Conservation (phyloP, 2,329 filamentous ascomycete genomes). For the Helminthosporium solani region DNA sequence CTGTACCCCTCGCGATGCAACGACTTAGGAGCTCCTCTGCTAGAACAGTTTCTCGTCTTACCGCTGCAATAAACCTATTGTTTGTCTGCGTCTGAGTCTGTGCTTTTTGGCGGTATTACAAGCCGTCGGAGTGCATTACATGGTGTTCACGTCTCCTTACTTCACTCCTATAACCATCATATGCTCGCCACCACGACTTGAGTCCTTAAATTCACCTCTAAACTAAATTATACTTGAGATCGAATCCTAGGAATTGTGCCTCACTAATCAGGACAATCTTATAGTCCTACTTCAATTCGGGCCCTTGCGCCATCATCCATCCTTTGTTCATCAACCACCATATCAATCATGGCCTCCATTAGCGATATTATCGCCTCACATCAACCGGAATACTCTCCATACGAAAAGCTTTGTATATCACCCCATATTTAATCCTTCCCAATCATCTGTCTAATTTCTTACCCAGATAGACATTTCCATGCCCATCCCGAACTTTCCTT, state of each 20-base stretch:
- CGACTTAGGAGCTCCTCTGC: not conserved
- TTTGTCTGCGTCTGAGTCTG: too few species aligned
- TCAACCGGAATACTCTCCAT: constrained; percentile 27
- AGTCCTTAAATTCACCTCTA: too few species aligned
- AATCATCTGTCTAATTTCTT: not conserved
- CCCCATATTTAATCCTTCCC: too few species aligned
- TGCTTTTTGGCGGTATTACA: too few species aligned
- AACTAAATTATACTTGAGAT: too few species aligned
- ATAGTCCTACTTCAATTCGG: too few species aligned
- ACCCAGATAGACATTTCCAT: constrained; percentile 38
- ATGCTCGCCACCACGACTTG: not conserved
- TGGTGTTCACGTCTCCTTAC: constrained; percentile 1
- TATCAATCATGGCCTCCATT: constrained; percentile 29
- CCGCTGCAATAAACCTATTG: too few species aligned
- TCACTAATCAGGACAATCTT: too few species aligned
- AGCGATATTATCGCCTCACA: constrained; percentile 26
- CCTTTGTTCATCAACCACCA: not conserved
- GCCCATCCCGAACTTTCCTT: constrained; percentile 39
- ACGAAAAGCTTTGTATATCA: constrained; percentile 37
- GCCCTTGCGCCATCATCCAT: not conserved
- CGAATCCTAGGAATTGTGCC: too few species aligned
- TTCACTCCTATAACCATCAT: not conserved
- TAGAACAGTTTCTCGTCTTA: not conserved
- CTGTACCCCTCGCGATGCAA: not conserved
- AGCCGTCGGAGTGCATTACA: too few species aligned